Base-by-base conservation (phyloP, 139 green algal species). In the Eudorina sp. region DNA sequence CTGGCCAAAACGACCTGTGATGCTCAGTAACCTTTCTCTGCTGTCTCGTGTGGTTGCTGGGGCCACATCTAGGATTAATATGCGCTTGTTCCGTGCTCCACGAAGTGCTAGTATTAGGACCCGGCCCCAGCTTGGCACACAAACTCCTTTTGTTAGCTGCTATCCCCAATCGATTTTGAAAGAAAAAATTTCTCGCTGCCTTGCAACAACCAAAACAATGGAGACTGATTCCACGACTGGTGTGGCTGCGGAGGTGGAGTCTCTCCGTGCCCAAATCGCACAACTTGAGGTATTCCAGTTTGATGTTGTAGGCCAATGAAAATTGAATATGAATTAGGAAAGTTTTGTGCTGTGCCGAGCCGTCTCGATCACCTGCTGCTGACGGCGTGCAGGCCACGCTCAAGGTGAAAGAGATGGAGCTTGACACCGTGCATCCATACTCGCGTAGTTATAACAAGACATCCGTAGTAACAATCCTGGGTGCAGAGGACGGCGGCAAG, bases 401-500 rank as follows among this genome's bases (percentile, higher is more conserved):
- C 25, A 88, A 93, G 79, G 46, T 89, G 51, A 91, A 92, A 72
- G 86, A 93, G 89, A 85, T 89, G 62, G 75, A 91, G 48, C 40
- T 89, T 7, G 80, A 84, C 58, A 79, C 84, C 16, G 89, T 95
- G 4, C 88, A 90, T 41, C 94, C 94, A 0, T 96, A 96, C 77
- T 95, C 90, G 0, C 85, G 83, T 21, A 92, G 85, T 8, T 96
- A 94, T 76, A 87, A 85, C 18, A 86, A 95, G 51, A 96, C 91
- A 1, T 68, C 92, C 13, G 92, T 98, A 43, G 81, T 34, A 31
- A 96, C 89, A 9, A 92, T 99, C 51, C 89, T 98, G 25, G 78
- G 89, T 6, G 73, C 90, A 19, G 48, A 92, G 16, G 94, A 96
- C 78, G 93, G 92, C 31, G 96, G 96, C 21, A 90, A 92, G 29